phyloP scores from a whole-genome alignment of 2,329 filamentous ascomycete species.

The Grosmannia serpens region DNA sequence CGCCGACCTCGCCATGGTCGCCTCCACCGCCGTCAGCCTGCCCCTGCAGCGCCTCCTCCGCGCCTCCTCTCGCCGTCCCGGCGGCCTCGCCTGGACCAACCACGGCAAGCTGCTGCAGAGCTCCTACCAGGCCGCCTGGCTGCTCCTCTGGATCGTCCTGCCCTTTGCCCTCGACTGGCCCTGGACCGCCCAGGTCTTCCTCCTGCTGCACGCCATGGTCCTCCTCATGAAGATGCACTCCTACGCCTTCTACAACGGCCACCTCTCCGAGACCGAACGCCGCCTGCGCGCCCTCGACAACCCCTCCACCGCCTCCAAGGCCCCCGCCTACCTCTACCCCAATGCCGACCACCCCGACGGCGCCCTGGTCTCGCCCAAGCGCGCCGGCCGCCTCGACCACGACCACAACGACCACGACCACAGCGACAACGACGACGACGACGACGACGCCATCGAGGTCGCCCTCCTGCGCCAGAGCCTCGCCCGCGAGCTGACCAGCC shows the following conservation, averaged over 20 bases:
- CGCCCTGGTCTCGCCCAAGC: conserved; percentile 19
- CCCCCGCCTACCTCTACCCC: conserved; percentile 67
- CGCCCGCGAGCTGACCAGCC: conserved; percentile 81
- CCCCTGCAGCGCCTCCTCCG: conserved; percentile 62
- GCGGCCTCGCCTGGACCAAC: conserved; percentile 56
- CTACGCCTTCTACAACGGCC: conserved; percentile 96
- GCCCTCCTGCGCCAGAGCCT: conserved; percentile 70
- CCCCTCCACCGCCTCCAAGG: conserved; percentile 57
- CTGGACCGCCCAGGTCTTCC: conserved; percentile 94
- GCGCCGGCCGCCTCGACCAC: conserved; percentile 12
- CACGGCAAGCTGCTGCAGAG: conserved; percentile 78
- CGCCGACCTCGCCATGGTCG: conserved; percentile 77
- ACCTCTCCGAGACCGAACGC: conserved; percentile 77
- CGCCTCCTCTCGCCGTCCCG: conserved; percentile 21
- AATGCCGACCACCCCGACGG: conserved; percentile 43
- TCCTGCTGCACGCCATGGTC: conserved; percentile 80
- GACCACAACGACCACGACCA: background rate
- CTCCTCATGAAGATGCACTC: conserved; percentile 99
- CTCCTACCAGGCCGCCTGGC: conserved; percentile 67
- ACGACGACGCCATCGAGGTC: conserved; percentile 36
- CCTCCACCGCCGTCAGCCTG: conserved; percentile 57
- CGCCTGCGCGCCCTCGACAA: conserved; percentile 69
- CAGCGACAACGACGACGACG: conserved; percentile 3
- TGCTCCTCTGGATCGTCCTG: conserved; percentile 69
- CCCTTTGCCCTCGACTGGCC: conserved; percentile 85